phyloP scores from a whole-genome alignment of 2,329 filamentous ascomycete species.

The Phyllosticta capitalensis region DNA sequence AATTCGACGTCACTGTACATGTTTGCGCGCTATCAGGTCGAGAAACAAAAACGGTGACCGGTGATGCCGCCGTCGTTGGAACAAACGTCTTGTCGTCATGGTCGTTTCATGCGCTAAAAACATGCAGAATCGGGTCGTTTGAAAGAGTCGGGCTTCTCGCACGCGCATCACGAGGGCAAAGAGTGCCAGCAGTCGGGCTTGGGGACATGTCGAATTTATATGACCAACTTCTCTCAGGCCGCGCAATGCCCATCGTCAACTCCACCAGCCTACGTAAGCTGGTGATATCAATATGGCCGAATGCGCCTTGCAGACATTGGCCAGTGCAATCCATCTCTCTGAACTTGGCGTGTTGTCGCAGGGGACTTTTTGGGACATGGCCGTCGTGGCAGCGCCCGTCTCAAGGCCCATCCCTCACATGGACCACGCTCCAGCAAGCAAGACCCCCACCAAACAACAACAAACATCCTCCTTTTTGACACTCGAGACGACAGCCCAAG shows the following conservation, averaged over 20 bases:
- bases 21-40: neutral
- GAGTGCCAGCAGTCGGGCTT: neutral
- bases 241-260: conserved; percentile 1
- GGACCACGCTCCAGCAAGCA: neutral
- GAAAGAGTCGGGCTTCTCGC: neutral
- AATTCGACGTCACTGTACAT: neutral
- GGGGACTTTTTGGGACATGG: too few relatives aligned
- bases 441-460: neutral
- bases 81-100: neutral
- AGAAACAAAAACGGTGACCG: neutral
- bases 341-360: neutral
- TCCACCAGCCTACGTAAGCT: conserved; percentile 9
- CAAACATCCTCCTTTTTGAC: neutral
- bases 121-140: neutral
- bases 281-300: neutral
- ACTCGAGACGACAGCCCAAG: neutral
- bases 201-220: conserved; percentile 1
- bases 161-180: neutral
- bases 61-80: neutral
- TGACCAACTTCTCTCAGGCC: neutral
- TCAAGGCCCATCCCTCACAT: neutral
- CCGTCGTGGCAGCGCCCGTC: too few relatives aligned
- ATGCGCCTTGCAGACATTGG: neutral
- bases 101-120: too few relatives aligned
- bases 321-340: neutral